phyloP scores from a whole-genome alignment of 345 rosid genomes.

The Eucalyptus curtisii region DNA sequence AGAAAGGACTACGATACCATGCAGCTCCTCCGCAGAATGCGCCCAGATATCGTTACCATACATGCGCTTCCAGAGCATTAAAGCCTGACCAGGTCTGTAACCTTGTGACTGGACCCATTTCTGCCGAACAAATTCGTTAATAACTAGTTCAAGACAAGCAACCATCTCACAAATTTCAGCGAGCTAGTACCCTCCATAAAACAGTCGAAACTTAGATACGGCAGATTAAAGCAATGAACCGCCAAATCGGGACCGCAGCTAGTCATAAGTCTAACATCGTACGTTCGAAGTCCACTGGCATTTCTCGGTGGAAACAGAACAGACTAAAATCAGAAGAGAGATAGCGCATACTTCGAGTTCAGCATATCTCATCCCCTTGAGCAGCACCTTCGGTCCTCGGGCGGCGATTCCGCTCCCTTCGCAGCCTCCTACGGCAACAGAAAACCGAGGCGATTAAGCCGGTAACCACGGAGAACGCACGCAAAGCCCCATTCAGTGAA shows the following conservation, averaged over 20 bases:
- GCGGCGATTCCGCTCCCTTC: background rate
- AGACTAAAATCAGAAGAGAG: background rate
- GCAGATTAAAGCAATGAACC: background rate
- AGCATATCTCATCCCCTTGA: slow-evolving; percentile 64
- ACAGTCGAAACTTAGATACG: background rate
- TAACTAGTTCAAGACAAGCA: background rate
- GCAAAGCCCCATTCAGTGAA: background rate
- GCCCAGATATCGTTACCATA: slow-evolving; percentile 76
- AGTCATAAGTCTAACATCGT: background rate
- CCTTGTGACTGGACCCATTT: slow-evolving; percentile 85
- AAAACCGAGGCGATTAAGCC: background rate
- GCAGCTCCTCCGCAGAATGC: slow-evolving; percentile 37
- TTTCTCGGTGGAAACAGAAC: background rate
- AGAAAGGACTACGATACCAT: slow-evolving; percentile 32
- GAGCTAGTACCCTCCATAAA: background rate
- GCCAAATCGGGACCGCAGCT: background rate
- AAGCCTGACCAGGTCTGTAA: slow-evolving; percentile 82
- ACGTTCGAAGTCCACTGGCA: background rate
- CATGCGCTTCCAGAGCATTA: slow-evolving; percentile 94
- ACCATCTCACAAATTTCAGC: background rate
- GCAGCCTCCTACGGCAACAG: background rate
- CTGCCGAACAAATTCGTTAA: slow-evolving; percentile 13
- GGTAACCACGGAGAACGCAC: background rate
- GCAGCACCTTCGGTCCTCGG: slow-evolving; percentile 29
- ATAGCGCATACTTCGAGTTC: slow-evolving; percentile 44